Percentiles rank a stretch among this genome's conserved stretches.
Evolutionary conservation across 768 basidiomycete species (phyloP).

Genomic region (Symmetrospora coprosmae): DNA sequence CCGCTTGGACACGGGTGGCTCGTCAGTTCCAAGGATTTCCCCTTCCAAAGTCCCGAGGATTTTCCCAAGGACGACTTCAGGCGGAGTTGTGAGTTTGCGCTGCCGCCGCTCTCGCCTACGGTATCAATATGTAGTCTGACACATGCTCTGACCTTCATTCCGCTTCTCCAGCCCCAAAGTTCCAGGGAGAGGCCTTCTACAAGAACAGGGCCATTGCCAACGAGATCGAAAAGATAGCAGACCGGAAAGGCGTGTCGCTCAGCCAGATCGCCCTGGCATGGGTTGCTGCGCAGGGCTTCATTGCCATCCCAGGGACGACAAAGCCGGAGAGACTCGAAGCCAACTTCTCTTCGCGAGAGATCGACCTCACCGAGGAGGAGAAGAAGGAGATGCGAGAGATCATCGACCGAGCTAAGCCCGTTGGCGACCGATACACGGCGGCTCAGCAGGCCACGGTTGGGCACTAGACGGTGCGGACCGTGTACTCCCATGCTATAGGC

Average conservation of each 20-base stretch:
- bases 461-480: too few species aligned
- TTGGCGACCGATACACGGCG: neutral
- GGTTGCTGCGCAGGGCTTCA: conserved; percentile 34
- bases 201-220: conserved; percentile 37
- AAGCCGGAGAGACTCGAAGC: conserved; percentile 42
- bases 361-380: conserved; percentile 41
- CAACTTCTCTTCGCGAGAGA: conserved; percentile 41
- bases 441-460: too few species aligned
- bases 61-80: conserved; percentile 40
- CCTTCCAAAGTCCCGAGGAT: conserved; percentile 35
- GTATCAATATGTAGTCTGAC: too few species aligned
- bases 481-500: too few species aligned
- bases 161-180: neutral
- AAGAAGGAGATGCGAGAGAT: conserved; percentile 39
- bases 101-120: too few species aligned
- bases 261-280: conserved; percentile 41
- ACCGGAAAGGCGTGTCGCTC: conserved; percentile 36
- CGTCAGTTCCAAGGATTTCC: neutral
- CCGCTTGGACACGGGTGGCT: conserved; percentile 22
- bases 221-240: conserved; percentile 34
- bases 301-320: conserved; percentile 36
- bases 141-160: too few species aligned
- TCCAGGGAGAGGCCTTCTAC: conserved; percentile 24
- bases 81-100: conserved; percentile 36
- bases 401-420: conserved; percentile 27